These are phyloP conservation scores for Incumbomyces delicatus DNA, from an alignment of 2,329 filamentous ascomycete genomes.

Conservation along the genomic window DNA sequence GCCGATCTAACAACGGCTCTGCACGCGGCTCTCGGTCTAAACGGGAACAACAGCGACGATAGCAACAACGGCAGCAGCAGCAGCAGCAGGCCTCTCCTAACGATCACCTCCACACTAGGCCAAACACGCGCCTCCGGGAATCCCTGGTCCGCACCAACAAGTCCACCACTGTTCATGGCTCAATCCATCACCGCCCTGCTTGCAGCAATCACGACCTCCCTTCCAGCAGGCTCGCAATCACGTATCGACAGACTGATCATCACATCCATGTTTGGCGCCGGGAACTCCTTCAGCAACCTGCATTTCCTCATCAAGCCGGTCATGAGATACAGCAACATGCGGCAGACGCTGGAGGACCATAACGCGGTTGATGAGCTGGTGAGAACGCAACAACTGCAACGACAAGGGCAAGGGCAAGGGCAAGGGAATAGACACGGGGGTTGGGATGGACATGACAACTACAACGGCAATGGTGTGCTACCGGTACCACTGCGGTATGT, in stretches of 20 bases:
- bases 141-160: constrained; percentile 39
- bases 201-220: constrained; percentile 6
- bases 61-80: too few species aligned
- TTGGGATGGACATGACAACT: too few species aligned
- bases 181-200: constrained; percentile 28
- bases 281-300: constrained; percentile 35
- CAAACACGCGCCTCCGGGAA: constrained; percentile 37
- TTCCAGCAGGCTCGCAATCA: constrained; percentile 30
- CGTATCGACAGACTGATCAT: constrained; percentile 36
- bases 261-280: constrained; percentile 43
- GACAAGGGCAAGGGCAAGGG: too few species aligned
- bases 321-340: constrained; percentile 41
- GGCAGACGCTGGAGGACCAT: constrained; percentile 39
- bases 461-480: too few species aligned
- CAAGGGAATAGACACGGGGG: too few species aligned
- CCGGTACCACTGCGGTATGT: too few species aligned
- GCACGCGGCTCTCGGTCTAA: not conserved
- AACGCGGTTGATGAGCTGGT: constrained; percentile 36
- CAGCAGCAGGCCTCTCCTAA: too few species aligned
- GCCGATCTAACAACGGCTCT: constrained; percentile 17
- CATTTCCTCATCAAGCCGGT: constrained; percentile 34
- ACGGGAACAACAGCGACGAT: too few species aligned
- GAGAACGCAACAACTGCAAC: constrained; percentile 22
- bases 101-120: constrained; percentile 41
- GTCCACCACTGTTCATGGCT: constrained; percentile 39